These are phyloP conservation scores for Decorospora gaudefroyi DNA, from an alignment of 2,329 filamentous ascomycete genomes.

Conservation along the genomic window DNA sequence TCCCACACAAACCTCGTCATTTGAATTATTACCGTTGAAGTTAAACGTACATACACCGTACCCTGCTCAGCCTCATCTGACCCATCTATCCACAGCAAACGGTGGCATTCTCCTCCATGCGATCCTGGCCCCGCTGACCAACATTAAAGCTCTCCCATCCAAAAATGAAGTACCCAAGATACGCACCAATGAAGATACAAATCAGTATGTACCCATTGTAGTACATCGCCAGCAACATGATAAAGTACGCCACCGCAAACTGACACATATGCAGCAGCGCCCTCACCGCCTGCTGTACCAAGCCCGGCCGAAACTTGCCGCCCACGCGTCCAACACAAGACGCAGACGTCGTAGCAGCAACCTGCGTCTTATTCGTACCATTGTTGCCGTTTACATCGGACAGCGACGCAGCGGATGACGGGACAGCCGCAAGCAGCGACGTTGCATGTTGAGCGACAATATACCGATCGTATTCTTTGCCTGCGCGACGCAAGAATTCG, in stretches of 20 bases:
- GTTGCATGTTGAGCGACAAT: slow-evolving; percentile 60
- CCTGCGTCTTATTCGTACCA: slow-evolving; percentile 17
- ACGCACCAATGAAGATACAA: slow-evolving; percentile 47
- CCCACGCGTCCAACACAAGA: background rate
- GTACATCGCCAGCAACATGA: slow-evolving; percentile 75
- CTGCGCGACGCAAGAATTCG: slow-evolving; percentile 71
- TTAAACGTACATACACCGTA: background rate
- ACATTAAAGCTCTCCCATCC: slow-evolving; percentile 45
- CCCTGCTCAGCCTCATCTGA: background rate
- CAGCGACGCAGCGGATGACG: slow-evolving; percentile 24
- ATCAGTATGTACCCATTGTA: slow-evolving; percentile 72
- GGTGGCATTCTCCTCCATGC: slow-evolving; percentile 44
- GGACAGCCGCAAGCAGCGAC: slow-evolving; percentile 13
- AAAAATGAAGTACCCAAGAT: slow-evolving; percentile 44
- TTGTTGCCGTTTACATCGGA: slow-evolving; percentile 13
- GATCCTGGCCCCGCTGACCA: slow-evolving; percentile 28
- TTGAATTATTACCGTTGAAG: background rate
- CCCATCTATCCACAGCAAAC: slow-evolving; percentile 40
- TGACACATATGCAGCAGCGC: slow-evolving; percentile 73
- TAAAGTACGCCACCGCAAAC: slow-evolving; percentile 77
- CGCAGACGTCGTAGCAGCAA: slow-evolving; percentile 8
- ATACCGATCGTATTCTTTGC: slow-evolving; percentile 74
- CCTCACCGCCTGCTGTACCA: slow-evolving; percentile 70
- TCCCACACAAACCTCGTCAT: background rate
- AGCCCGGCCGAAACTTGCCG: slow-evolving; percentile 56